Base-by-base conservation (phyloP, 2,329 filamentous ascomycete genomes). In the Atkinsonella hypoxylon region DNA sequence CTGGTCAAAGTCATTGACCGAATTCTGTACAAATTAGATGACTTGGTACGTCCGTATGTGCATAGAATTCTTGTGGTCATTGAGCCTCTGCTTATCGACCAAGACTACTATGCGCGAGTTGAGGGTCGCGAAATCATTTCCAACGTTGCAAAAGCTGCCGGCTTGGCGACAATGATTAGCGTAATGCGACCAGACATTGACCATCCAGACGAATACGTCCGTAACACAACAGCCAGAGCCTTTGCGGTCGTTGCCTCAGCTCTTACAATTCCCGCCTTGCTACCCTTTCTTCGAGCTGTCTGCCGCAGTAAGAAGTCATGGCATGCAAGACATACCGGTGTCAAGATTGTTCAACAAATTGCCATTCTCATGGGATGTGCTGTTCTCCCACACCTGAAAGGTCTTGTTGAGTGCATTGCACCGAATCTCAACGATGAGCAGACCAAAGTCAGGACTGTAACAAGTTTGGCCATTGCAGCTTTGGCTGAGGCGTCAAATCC, bases 31-130 rank as follows among this genome's bases (percentile, higher is more conserved):
- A 98, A 98, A 72, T 81, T 98, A 22, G 93, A 97, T 64, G 93
- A 98, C 61, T 78, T 97, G 57, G 93, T 98, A 49, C 82, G 93
- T 40, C 93, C 93, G 20, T 98, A 91, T 57, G 91, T 95, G 15
- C 94, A 98, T 74, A 97, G 97, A 73, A 98, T 98, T 55, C 71
- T 98, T 52, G 93, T 98, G 49, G 93, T 98, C 63, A 98, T 98
- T 60, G 94, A 98, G 68, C 93, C 93, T n/a, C 76, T 98, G 47
- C 85, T 98, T 57, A 98, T 98, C 62, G 94, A 98, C 64, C 93
- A 98, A 71, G 94, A 98, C 70, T 98, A 98, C 71, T 98, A 98
- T 67, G 93, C 94, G 41, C 85, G 93, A 66, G 93, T 98, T 5
- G 93, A 98, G 68, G 93, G 93, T 68, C 88, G 93, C 59, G 93